phyloP scores from a whole-genome alignment of 345 rosid genomes.

The Combretum micranthum region DNA sequence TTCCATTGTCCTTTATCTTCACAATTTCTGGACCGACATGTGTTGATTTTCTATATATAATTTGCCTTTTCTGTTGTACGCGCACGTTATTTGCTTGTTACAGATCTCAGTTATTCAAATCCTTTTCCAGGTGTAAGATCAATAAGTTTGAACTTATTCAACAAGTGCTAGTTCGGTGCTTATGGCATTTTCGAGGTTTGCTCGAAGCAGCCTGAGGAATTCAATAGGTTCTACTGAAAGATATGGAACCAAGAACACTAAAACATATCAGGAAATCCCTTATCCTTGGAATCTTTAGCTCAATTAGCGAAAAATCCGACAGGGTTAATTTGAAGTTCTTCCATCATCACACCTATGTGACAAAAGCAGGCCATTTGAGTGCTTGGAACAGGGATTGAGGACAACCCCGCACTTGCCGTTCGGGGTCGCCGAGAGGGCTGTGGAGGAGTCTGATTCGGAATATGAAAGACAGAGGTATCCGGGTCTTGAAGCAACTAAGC shows the following conservation, averaged over 20 bases:
- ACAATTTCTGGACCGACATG: too few relatives aligned
- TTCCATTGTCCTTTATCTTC: constrained; percentile 11
- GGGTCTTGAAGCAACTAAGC: constrained; percentile 55
- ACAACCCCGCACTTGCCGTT: constrained; percentile 27
- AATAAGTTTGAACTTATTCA: constrained; percentile 6
- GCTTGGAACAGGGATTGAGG: constrained; percentile 44
- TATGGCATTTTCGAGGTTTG: constrained; percentile 61
- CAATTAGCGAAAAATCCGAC: constrained; percentile 15
- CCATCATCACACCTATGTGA: constrained; percentile 12
- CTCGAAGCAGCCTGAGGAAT: constrained; percentile 43
- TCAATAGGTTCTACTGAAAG: constrained; percentile 23
- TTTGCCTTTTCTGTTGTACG: too few relatives aligned
- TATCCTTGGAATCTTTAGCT: constrained; percentile 10
- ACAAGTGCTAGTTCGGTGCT: constrained; percentile 10
- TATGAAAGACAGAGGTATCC: constrained; percentile 32
- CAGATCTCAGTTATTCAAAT: constrained; percentile 12
- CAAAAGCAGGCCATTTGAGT: constrained; percentile 12
- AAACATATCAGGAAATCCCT: constrained; percentile 7
- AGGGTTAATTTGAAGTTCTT: constrained; percentile 11
- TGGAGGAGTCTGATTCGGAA: constrained; percentile 35
- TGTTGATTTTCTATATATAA: too few relatives aligned
- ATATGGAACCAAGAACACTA: constrained; percentile 13
- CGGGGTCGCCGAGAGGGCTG: constrained; percentile 25
- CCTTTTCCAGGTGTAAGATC: constrained; percentile 1
- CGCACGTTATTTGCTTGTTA: not conserved